Evolutionary conservation across 208 protist genomes (phyloP).

Genomic region (Acanthamoeba royreba): DNA sequence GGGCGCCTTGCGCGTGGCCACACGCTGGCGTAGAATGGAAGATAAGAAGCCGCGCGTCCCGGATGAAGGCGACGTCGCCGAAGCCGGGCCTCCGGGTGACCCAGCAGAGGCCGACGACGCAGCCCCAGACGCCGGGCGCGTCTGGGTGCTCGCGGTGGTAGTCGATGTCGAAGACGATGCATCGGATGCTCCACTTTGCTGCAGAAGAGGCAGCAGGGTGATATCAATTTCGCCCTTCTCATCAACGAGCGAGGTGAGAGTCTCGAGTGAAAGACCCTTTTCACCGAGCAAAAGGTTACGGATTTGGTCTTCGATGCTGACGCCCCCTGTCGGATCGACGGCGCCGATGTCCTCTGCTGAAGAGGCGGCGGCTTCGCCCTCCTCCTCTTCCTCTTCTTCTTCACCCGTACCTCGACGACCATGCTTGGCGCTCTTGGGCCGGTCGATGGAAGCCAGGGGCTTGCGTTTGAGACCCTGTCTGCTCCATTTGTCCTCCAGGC

Average conservation of each 20-base stretch:
- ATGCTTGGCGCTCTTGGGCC: neutral
- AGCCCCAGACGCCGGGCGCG: neutral
- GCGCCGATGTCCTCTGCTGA: neutral
- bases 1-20: neutral
- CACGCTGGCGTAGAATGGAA: neutral
- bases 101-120: neutral
- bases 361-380: too few species aligned
- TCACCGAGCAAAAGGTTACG: too few species aligned
- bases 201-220: too few species aligned
- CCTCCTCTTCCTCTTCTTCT: too few species aligned
- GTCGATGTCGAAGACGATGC: neutral
- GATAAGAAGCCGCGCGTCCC: neutral
- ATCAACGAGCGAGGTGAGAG: too few species aligned
- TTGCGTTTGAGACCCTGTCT: too few species aligned
- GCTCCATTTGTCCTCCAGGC: too few species aligned
- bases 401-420: neutral
- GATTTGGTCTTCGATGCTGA: too few species aligned
- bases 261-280: too few species aligned
- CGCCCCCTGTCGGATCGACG: neutral
- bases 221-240: too few species aligned
- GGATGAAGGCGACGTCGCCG: neutral
- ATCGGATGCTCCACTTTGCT: too few species aligned
- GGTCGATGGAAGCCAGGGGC: too few species aligned
- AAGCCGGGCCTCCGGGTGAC: neutral
- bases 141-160: neutral